A percentile compares a stretch with the other conserved stretches of the same genome.
Evolutionary conservation across 1,284 basidiomycete genomes (phyloP).

Genomic region (Earliella scabrosa): DNA sequence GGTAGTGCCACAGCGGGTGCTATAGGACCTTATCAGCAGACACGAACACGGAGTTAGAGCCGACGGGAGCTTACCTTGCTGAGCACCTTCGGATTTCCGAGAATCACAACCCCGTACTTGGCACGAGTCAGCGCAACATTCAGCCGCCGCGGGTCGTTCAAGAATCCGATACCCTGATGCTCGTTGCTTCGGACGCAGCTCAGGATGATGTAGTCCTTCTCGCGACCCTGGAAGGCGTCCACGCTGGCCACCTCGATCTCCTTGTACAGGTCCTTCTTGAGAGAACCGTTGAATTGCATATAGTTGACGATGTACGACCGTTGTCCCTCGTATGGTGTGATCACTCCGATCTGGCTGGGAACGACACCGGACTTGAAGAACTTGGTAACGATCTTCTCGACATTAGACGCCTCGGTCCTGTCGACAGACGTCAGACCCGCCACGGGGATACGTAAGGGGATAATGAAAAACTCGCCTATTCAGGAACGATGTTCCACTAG

Average conservation of each 20-base stretch:
- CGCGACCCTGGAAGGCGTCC: slow-evolving; percentile 98
- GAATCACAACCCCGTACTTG: slow-evolving; percentile 97
- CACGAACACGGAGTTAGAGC: slow-evolving; percentile 91
- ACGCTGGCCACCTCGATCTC: slow-evolving; percentile 99
- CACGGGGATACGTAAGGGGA: slow-evolving; percentile 15
- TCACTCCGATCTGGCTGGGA: slow-evolving; percentile 95
- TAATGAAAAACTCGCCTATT: slow-evolving; percentile 65
- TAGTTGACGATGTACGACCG: slow-evolving; percentile 99
- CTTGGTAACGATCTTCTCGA: slow-evolving; percentile 99
- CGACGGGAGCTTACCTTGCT: slow-evolving; percentile 79
- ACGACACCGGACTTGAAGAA: slow-evolving; percentile 99
- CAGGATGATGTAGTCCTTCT: slow-evolving; percentile 99
- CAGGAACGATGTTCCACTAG: slow-evolving; percentile 97
- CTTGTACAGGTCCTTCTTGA: slow-evolving; percentile 99
- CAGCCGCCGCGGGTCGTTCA: slow-evolving; percentile 95
- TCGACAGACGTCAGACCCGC: slow-evolving; percentile 20
- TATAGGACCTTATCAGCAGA: slow-evolving; percentile 40
- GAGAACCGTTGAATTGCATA: slow-evolving; percentile 98
- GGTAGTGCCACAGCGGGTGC: slow-evolving; percentile 98
- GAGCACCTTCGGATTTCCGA: slow-evolving; percentile 98
- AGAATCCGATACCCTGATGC: slow-evolving; percentile 99
- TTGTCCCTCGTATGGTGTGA: slow-evolving; percentile 99
- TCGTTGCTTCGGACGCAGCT: slow-evolving; percentile 99
- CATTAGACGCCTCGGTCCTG: slow-evolving; percentile 97
- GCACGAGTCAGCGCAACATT: slow-evolving; percentile 98